A percentile compares a stretch with the other conserved stretches of the same genome.
These are phyloP conservation scores for Elsinoe ampelina DNA, from an alignment of 2,329 filamentous ascomycete species.

Conservation along the genomic window DNA sequence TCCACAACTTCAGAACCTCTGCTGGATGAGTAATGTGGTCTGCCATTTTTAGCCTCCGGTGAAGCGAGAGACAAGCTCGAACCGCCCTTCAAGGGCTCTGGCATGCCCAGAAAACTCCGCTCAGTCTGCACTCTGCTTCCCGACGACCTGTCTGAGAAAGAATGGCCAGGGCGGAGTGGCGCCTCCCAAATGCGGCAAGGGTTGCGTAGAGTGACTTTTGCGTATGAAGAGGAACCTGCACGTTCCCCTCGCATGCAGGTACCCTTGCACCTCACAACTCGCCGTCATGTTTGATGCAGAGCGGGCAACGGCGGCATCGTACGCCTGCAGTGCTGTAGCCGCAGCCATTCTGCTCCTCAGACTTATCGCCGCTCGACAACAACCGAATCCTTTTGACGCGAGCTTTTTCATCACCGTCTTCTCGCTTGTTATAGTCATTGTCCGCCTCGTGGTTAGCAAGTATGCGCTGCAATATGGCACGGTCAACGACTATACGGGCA, in stretches of 20 bases:
- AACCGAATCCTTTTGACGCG: constrained; percentile 1
- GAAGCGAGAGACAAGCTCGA: not conserved
- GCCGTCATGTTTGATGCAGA: not conserved
- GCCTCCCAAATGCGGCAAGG: not conserved
- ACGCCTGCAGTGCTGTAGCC: constrained; percentile 3
- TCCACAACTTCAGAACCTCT: too few relatives aligned
- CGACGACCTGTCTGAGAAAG: not conserved
- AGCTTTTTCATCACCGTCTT: constrained; percentile 11
- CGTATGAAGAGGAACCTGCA: not conserved
- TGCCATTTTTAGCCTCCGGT: not conserved
- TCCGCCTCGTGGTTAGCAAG: not conserved
- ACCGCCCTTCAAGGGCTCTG: too few relatives aligned
- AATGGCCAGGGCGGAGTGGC: not conserved
- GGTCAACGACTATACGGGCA: not conserved
- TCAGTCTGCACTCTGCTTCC: not conserved
- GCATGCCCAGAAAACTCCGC: too few relatives aligned
- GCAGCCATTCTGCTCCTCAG: constrained; percentile 3
- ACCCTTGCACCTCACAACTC: not conserved
- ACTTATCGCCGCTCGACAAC: constrained; percentile 3
- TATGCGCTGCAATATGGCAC: constrained; percentile 3
- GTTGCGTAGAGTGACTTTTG: not conserved
- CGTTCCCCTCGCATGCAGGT: not conserved
- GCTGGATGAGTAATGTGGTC: too few relatives aligned
- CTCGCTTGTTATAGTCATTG: not conserved
- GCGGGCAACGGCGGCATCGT: not conserved